These are phyloP conservation scores for Pogostemon cablin DNA, from an alignment of 257 asterid genomes.

Conservation along the genomic window DNA sequence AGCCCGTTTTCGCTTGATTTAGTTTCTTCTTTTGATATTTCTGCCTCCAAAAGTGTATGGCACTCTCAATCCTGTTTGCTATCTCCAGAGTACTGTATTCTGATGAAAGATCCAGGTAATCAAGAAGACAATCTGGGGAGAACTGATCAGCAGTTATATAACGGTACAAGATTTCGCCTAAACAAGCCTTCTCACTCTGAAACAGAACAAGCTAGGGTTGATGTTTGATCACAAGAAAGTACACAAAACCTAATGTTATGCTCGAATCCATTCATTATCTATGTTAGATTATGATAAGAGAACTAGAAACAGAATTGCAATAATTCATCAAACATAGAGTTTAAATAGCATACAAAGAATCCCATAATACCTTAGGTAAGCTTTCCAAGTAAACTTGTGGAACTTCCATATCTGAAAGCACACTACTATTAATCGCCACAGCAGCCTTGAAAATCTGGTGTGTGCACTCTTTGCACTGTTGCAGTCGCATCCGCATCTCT, in stretches of 20 bases:
- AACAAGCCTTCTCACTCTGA: conserved; percentile 86
- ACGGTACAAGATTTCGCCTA: conserved; percentile 74
- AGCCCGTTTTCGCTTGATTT: conserved; percentile 44
- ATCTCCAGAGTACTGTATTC: conserved; percentile 73
- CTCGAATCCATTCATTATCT: neutral
- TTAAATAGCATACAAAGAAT: neutral
- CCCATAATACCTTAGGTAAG: conserved; percentile 73
- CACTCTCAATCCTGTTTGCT: conserved; percentile 78
- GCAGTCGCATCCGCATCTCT: conserved; percentile 59
- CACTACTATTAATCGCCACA: conserved; percentile 66
- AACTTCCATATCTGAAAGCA: conserved; percentile 78
- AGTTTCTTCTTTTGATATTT: conserved; percentile 57
- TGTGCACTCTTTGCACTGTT: conserved; percentile 80
- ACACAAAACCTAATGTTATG: neutral
- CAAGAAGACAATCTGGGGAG: conserved; percentile 74
- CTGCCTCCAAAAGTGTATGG: conserved; percentile 73
- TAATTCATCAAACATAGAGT: too few relatives aligned
- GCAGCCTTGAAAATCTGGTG: conserved; percentile 87
- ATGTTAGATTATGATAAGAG: too few relatives aligned
- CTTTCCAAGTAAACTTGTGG: conserved; percentile 72
- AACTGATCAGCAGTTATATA: conserved; percentile 72
- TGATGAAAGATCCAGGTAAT: conserved; percentile 76
- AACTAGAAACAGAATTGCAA: too few relatives aligned
- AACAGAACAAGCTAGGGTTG: conserved; percentile 17
- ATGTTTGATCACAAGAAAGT: neutral